Base-by-base conservation (phyloP, 257 asterid genomes). In the Lycium barbarum region DNA sequence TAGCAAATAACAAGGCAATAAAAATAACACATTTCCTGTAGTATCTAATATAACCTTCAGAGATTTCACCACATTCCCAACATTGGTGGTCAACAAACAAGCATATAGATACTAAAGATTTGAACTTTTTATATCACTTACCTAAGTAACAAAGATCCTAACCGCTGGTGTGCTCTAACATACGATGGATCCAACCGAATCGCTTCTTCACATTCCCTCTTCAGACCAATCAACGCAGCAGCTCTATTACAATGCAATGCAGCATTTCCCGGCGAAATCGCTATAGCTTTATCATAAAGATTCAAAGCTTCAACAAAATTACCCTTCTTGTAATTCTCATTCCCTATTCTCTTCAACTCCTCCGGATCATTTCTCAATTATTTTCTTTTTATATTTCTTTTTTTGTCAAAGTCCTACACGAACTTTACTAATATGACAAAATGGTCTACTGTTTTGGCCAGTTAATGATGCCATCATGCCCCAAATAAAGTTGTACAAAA, bases 81-180 rank as follows among this genome's bases (percentile, higher is more conserved):
- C 18, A 57, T 7, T n/a, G n/a, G 14, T 17, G 49, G 47, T 40
- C 62, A 74, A 45, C 18, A 7, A 40, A 73, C 80, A 18, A 12
- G 38, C 36, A 73, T 40, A 83, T 26, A 53, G 65, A 80, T 58
- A 79, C 51, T 57, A 83, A 53, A 53, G 62, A 82, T 84, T 83
- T 40, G 79, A 86, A 51, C 86, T 89, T 62, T 53, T 26, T 67
- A 70, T 36, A 85, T 79, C 66, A 89, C 89, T 90, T 90, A 94
- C 97, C 95, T 90, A 85, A 92, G 87, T 84, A 90, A 87, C 82
- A 94, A 76, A 70, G 94, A 92, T 83, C 95, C 98, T 83, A 94
- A 88, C 4, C 95, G 95, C 55, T 91, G 93, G 88, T 92, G 95
- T 6, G 98, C 95, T 86, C 91, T 86, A 36, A 88, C 92, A 80